Base-by-base conservation (phyloP, 2,329 filamentous ascomycete genomes). In the Hortaea sp. region DNA sequence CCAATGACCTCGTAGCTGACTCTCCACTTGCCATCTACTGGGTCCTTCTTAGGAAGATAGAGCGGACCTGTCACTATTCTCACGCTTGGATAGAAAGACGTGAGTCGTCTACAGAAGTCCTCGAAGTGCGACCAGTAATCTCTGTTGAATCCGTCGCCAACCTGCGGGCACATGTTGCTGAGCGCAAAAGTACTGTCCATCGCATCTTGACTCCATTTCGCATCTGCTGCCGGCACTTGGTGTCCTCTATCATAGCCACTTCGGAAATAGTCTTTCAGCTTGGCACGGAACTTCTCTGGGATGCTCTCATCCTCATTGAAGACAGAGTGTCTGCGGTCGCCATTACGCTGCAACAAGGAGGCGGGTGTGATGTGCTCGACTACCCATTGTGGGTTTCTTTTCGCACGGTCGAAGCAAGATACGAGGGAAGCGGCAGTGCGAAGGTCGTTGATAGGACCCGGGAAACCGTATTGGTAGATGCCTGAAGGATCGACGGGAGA, bases 81-180 rank as follows among this genome's bases (percentile, higher is more conserved):
- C 28, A 98, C 90, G 38, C 79, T 85, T 1, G 90, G 89, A 63
- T 95, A 98, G 45, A 73, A 76, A 41, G 73, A 69, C 1, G 89
- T 90, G 54, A 98, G 73, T 12, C 88, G 75, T 7, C 92, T 79
- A 69, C 90, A 95, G 63, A 97, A 98, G 63, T 95, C 90, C 70
- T 98, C 92, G 56, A 98, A 89, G 66, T 98, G 92, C 34, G 92
- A 85, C 92, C 92, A 98, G 77, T 98, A 98, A 71, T 98, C 92
- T 43, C 92, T 79, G 71, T 98, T 98, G 76, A 98, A 98, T 49
- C 92, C 92, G 63, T 95, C 88, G 55, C 92, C 92, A 29, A 98
- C 92, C 70, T 98, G 92, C 30, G 92, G 92, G 63, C 89, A 95
- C 89, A 98, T 98, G 71, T 98, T 98, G 63, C 78, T 84, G 46